These are phyloP conservation scores for Mortierella alpina DNA, from an alignment of 192 early-diverging fungal species.

Conservation along the genomic window DNA sequence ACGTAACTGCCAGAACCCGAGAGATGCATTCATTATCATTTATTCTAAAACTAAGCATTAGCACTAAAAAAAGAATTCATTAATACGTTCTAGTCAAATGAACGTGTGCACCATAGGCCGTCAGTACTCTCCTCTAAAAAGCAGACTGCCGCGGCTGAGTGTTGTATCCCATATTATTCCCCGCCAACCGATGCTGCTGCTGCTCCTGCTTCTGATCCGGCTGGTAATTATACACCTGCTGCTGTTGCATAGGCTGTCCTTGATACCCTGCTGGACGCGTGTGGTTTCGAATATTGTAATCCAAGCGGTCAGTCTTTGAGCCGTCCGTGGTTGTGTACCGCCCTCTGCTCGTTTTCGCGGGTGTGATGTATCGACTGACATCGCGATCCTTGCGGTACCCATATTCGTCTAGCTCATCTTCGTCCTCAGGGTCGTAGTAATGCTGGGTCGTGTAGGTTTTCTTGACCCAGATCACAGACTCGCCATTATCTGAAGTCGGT, in stretches of 20 bases:
- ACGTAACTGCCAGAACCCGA: no score
- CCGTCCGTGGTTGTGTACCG: neutral
- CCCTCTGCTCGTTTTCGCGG: neutral
- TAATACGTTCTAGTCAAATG: no score
- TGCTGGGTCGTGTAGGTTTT: slow-evolving; percentile 20
- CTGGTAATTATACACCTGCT: neutral
- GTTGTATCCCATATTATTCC: slow-evolving; percentile 10
- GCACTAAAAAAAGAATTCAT: no score
- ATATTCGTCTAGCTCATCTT: slow-evolving; percentile 24
- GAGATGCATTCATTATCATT: no score
- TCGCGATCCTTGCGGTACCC: slow-evolving; percentile 36
- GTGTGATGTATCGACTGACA: slow-evolving; percentile 21
- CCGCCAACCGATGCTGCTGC: neutral
- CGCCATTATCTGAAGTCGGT: neutral
- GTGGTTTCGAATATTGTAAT: slow-evolving; percentile 3
- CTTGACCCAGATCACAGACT: slow-evolving; percentile 32
- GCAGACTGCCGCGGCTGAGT: slow-evolving; percentile 15
- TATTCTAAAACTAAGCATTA: no score
- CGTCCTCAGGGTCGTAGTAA: slow-evolving; percentile 28
- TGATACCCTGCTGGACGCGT: neutral
- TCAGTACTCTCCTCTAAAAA: neutral
- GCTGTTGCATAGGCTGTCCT: neutral
- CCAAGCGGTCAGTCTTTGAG: neutral
- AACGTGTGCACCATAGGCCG: no score
- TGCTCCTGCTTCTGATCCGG: slow-evolving; percentile 6